Percentiles rank a stretch among this genome's conserved stretches.
Evolutionary conservation across 2,329 filamentous ascomycete genomes (phyloP).

Genomic region (Pseudogymnoascus sp.): DNA sequence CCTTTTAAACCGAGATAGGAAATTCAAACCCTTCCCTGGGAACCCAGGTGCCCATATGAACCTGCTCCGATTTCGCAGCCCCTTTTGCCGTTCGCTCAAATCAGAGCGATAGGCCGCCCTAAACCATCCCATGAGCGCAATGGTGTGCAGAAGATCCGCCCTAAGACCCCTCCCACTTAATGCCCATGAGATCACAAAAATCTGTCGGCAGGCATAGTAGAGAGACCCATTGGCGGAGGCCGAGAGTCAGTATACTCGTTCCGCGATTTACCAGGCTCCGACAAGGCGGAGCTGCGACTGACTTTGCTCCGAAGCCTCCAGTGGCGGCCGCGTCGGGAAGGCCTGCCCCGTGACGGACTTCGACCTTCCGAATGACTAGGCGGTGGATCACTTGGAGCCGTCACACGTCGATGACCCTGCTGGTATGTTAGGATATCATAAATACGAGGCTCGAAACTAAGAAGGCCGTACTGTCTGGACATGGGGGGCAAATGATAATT

Average conservation of each 20-base stretch:
- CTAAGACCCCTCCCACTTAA: too few relatives aligned
- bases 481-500: slow-evolving; percentile 9
- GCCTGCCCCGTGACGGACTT: slow-evolving; percentile 11
- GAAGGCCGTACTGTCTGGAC: neutral
- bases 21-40: neutral
- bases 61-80: neutral
- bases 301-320: slow-evolving; percentile 23
- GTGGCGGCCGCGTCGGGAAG: slow-evolving; percentile 20
- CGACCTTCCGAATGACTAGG: slow-evolving; percentile 13
- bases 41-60: neutral
- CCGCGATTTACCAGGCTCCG: neutral
- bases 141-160: neutral
- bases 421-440: neutral
- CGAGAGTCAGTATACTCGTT: neutral
- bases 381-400: slow-evolving; percentile 24
- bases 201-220: neutral
- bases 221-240: neutral
- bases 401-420: slow-evolving; percentile 22
- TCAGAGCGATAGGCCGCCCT: neutral
- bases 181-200: neutral
- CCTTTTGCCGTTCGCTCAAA: neutral
- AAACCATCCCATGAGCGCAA: neutral
- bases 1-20: neutral
- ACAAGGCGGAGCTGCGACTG: neutral
- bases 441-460: neutral